Base-by-base conservation (phyloP, 192 early-diverging fungal genomes). In the Coemansia sp. region DNA sequence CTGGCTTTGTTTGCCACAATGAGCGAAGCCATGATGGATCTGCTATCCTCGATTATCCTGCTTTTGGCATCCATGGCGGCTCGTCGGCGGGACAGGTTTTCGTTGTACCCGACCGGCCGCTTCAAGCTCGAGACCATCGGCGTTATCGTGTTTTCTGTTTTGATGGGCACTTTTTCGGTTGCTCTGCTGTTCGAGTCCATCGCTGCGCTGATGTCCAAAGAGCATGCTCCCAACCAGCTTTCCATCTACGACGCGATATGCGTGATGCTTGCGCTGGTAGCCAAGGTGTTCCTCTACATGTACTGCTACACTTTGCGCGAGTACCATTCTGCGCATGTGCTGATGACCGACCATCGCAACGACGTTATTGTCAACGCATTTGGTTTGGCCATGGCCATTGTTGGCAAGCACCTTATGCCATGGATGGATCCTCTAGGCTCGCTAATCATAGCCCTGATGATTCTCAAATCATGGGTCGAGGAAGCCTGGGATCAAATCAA, bases 11-110 rank as follows among this genome's bases (percentile, higher is more conserved):
- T 94, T 71, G 91, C 91, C 2, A 91, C 90, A 1, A 92, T 91
- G 91, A 86, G 89, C 36, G 92, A 92, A 74, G 87, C 92, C 7
- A 89, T 89, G 61, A 94, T 94, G 92, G 92, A 94, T 68, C 75
- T 92, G 41, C 71, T 93, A 55, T 90, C 88, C 28, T 88, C 86
- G 0, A 79, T 85, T 11, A 90, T 90, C 53, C 70, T 91, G 32
- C 76, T 90, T 54, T 86, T 87, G 63, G 85, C 92, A 2, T 85
- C 85, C 3, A 75, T 78, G 59, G 88, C 88, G 4, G 89, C 90
- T 17, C 83, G 81, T 32, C 81, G 84, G 51, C 62, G 68, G 36
- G 78, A 80, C 70, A 88, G 91, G 54, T 76, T 89, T 60, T 86
- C 87, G 61, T 85, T 90, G 58, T 92, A 93, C 63, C 92, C 92